Percentiles rank a stretch among this genome's conserved stretches.
phyloP scores from a whole-genome alignment of 768 basidiomycete genomes.

The Mycena epipterygia region DNA sequence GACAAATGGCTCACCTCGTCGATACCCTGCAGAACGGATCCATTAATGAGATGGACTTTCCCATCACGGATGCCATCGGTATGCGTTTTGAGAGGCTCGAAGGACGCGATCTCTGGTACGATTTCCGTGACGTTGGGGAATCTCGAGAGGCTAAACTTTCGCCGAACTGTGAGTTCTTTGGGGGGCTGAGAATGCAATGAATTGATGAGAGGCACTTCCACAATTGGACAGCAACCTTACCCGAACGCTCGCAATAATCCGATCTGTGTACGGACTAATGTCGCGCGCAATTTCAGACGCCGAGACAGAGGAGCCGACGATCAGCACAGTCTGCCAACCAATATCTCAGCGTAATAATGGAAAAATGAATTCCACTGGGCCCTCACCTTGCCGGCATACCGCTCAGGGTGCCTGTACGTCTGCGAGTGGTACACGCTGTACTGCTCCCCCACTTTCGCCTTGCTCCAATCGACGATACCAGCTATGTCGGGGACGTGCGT shows the following conservation, averaged over 20 bases:
- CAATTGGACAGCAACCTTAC: not conserved
- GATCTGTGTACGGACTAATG: constrained; percentile 32
- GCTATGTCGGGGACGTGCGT: constrained; percentile 26
- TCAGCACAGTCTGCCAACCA: constrained; percentile 27
- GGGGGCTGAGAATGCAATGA: constrained; percentile 33
- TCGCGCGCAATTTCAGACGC: constrained; percentile 41
- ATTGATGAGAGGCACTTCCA: not conserved
- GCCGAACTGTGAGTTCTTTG: constrained; percentile 41
- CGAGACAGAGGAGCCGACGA: constrained; percentile 36
- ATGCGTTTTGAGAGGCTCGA: constrained; percentile 35
- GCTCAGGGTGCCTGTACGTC: constrained; percentile 24
- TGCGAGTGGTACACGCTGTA: constrained; percentile 26
- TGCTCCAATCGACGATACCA: constrained; percentile 30
- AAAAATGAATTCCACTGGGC: not conserved
- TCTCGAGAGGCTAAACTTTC: constrained; percentile 34
- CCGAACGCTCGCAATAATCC: constrained; percentile 35
- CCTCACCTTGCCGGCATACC: constrained; percentile 31
- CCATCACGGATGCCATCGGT: constrained; percentile 40
- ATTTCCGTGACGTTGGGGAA: constrained; percentile 33
- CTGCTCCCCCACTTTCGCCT: constrained; percentile 13
- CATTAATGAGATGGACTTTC: constrained; percentile 45
- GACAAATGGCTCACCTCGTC: constrained; percentile 14
- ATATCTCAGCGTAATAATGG: not conserved
- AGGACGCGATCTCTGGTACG: constrained; percentile 39
- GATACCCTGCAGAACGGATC: constrained; percentile 43